These are phyloP conservation scores for Clathrus columnatus DNA, from an alignment of 768 basidiomycete genomes.

Conservation along the genomic window DNA sequence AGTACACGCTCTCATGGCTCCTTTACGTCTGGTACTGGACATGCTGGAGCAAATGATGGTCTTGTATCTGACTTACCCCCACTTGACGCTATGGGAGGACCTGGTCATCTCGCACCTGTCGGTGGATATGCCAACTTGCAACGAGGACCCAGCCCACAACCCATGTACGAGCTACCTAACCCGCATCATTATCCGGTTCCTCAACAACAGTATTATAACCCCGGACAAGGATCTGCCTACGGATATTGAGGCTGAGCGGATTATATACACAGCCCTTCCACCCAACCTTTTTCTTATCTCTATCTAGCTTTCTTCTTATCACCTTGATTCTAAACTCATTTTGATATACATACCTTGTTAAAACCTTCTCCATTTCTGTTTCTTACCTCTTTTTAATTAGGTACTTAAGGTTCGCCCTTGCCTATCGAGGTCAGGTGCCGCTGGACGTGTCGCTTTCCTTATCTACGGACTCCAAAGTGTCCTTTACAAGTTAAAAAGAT, in stretches of 20 bases:
- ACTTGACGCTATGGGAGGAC: constrained; percentile 69
- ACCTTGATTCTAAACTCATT: background rate
- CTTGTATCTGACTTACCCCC: constrained; percentile 45
- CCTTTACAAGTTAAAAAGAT: background rate
- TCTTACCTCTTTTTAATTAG: background rate
- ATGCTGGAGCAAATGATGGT: constrained; percentile 19
- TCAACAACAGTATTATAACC: background rate
- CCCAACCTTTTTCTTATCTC: background rate
- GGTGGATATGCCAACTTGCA: constrained; percentile 79
- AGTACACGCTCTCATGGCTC: constrained; percentile 49
- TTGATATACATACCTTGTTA: background rate
- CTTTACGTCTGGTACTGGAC: constrained; percentile 41
- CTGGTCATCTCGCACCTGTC: constrained; percentile 49
- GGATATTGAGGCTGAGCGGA: background rate
- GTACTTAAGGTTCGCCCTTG: background rate
- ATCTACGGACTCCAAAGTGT: background rate
- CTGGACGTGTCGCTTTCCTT: background rate
- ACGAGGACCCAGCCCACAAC: constrained; percentile 64
- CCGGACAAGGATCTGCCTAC: background rate
- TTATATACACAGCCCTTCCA: background rate
- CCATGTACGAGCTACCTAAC: constrained; percentile 33
- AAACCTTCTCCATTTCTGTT: background rate
- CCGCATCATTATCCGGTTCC: constrained; percentile 7
- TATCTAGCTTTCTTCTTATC: background rate
- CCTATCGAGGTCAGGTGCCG: background rate